Conservation (phyloP, 345 rosid genomes). For the Aquilaria sinensis region DNA sequence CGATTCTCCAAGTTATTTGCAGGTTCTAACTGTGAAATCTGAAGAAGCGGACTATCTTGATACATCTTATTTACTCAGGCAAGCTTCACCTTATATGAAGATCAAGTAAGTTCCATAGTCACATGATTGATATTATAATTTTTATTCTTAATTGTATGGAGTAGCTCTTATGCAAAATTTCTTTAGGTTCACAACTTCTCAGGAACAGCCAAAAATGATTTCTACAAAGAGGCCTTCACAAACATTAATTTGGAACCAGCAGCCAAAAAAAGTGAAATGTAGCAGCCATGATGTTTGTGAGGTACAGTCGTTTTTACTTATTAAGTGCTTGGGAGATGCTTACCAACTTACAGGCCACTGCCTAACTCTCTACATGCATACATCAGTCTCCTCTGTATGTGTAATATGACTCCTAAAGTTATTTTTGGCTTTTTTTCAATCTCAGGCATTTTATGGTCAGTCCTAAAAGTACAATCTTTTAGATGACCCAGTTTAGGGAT, state of each 20-base stretch:
- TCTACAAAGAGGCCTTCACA: slow-evolving; percentile 54
- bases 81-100: slow-evolving; percentile 85
- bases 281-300: slow-evolving; percentile 26
- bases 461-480: too few species aligned
- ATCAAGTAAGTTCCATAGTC: slow-evolving; percentile 45
- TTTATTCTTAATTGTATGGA: slow-evolving; percentile 9
- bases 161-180: slow-evolving; percentile 6
- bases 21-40: slow-evolving; percentile 78
- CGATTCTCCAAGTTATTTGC: slow-evolving; percentile 7
- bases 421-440: too few species aligned
- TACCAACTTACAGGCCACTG: slow-evolving; percentile 1
- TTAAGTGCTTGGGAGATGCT: too few species aligned
- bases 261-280: slow-evolving; percentile 51
- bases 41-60: slow-evolving; percentile 82
- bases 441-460: too few species aligned
- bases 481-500: too few species aligned
- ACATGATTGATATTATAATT: neutral
- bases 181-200: slow-evolving; percentile 57
- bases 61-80: slow-evolving; percentile 60
- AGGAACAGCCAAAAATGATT: slow-evolving; percentile 28
- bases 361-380: too few species aligned
- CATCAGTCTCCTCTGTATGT: too few species aligned
- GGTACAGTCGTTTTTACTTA: slow-evolving; percentile 24
- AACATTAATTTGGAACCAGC: slow-evolving; percentile 34
- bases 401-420: too few species aligned